Evolutionary conservation across 2,329 filamentous ascomycete species (phyloP).

Genomic region (Xylaria arbuscula): DNA sequence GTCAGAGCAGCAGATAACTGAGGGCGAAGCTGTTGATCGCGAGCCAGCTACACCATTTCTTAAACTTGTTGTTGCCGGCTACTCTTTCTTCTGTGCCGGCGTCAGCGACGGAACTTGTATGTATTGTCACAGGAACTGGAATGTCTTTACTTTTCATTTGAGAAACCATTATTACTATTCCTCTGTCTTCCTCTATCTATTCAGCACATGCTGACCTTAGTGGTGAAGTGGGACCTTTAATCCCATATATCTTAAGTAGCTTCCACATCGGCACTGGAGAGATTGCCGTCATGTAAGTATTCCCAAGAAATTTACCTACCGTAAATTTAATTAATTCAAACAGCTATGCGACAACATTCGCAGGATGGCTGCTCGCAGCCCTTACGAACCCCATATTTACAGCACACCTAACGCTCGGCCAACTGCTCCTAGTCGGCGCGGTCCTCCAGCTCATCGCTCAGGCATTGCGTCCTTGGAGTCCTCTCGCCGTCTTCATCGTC

Average conservation of each 20-base stretch:
- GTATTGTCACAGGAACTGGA: not conserved
- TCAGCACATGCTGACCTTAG: constrained; percentile 8
- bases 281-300: constrained; percentile 47
- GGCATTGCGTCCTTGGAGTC: constrained; percentile 64
- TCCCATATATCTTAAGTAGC: constrained; percentile 70
- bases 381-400: constrained; percentile 65
- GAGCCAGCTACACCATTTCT: constrained; percentile 49
- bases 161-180: not conserved
- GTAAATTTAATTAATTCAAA: constrained; percentile 7
- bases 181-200: not conserved
- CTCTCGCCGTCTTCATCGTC: constrained; percentile 66
- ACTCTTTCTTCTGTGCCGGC: constrained; percentile 74
- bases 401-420: constrained; percentile 65
- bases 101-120: constrained; percentile 69
- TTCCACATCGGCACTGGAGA: constrained; percentile 57
- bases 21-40: constrained; percentile 35
- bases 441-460: constrained; percentile 65
- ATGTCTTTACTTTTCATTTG: not conserved
- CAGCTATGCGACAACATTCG: constrained; percentile 67
- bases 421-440: constrained; percentile 67
- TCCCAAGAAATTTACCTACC: no score
- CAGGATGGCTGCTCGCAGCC: constrained; percentile 69
- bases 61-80: constrained; percentile 65
- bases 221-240: constrained; percentile 63
- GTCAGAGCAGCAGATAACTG: constrained; percentile 30